Conservation (phyloP, 2,329 filamentous ascomycete species). For the Colletotrichum sp. region DNA sequence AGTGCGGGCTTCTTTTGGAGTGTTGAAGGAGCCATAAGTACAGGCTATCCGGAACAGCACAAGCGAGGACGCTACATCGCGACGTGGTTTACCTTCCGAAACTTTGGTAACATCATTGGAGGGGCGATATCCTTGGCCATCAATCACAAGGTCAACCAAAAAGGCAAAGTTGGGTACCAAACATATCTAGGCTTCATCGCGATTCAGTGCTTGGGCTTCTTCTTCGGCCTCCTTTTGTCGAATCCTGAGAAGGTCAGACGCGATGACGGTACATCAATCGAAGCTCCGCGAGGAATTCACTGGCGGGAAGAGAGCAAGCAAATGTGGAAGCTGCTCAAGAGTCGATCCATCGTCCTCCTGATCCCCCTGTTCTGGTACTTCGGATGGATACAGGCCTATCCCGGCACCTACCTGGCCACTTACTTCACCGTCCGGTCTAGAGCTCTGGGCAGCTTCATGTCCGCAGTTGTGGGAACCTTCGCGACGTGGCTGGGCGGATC, state of each 20-base stretch:
- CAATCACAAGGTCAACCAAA: constrained; percentile 41
- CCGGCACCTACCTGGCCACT: constrained; percentile 43
- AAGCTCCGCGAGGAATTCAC: constrained; percentile 28
- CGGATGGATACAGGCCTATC: constrained; percentile 43
- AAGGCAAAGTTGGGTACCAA: constrained; percentile 39
- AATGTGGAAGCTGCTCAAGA: constrained; percentile 40
- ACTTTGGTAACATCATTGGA: constrained; percentile 50
- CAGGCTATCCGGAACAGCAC: constrained; percentile 67
- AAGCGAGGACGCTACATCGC: constrained; percentile 64
- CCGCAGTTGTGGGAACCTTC: constrained; percentile 41
- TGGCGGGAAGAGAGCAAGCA: constrained; percentile 25
- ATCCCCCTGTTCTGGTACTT: constrained; percentile 35
- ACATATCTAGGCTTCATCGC: constrained; percentile 52
- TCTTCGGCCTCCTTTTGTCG: constrained; percentile 46
- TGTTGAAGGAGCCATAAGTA: constrained; percentile 69
- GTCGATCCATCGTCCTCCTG: constrained; percentile 31
- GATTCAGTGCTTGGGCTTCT: constrained; percentile 49
- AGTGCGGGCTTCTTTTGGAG: constrained; percentile 72
- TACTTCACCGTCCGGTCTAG: constrained; percentile 48
- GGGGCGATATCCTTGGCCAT: constrained; percentile 55
- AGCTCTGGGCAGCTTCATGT: constrained; percentile 37
- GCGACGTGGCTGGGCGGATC: constrained; percentile 40
- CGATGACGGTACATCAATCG: constrained; percentile 42
- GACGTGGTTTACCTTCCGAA: constrained; percentile 47
- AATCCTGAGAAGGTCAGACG: constrained; percentile 49